Conservation (phyloP, 129 eudicot species). For the Centella asiatica region DNA sequence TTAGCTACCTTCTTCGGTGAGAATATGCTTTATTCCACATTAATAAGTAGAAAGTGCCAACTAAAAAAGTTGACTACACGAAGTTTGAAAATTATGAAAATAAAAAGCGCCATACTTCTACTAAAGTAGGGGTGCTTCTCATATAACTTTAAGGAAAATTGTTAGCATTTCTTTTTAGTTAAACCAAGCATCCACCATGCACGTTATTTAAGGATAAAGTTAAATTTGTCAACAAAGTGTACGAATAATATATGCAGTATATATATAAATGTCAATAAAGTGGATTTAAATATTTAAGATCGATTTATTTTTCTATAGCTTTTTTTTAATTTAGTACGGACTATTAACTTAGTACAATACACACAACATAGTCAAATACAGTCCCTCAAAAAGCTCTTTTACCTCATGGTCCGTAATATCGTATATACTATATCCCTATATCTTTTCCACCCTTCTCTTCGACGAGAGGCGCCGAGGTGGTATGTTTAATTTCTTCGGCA, state of each 20-base stretch:
- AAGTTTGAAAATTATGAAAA: constrained; percentile 26
- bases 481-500: constrained; percentile 17
- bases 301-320: no score
- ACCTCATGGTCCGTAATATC: constrained; percentile 22
- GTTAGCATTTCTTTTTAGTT: constrained; percentile 6
- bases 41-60: neutral
- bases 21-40: no score
- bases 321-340: no score
- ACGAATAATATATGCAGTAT: constrained; percentile 1
- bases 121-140: constrained; percentile 26
- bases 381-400: constrained; percentile 52
- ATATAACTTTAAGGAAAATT: constrained; percentile 27
- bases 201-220: constrained; percentile 6
- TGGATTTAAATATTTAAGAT: no score
- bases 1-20: no score
- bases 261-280: constrained; percentile 59
- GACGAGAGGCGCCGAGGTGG: constrained; percentile 26
- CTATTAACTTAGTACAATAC: no score
- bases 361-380: no score
- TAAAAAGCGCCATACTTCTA: constrained; percentile 45
- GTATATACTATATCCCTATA: no score
- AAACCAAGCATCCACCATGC: constrained; percentile 6
- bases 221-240: constrained; percentile 64
- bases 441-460: constrained; percentile 2
- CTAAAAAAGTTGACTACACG: constrained; percentile 12